Base-by-base conservation (phyloP, 202 grass and related monocot genomes). In the Zizania palustris region DNA sequence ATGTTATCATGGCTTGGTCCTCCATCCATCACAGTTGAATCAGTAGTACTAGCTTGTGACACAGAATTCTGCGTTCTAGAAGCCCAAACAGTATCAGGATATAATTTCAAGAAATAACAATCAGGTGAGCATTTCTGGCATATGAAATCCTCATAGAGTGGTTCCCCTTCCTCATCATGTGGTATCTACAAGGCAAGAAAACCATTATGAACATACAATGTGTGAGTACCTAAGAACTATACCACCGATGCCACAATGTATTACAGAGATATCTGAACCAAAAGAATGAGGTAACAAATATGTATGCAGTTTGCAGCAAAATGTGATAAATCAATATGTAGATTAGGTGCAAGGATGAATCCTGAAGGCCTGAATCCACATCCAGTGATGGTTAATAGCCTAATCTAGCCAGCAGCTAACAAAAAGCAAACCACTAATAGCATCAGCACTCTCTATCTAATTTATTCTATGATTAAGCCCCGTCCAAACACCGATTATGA, bases 91-190 rank as follows among this genome's bases (percentile, higher is more conserved):
- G 68, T 76, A 84, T 78, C 56, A 7, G 85, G 87, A 78, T 96
- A 95, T 44, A 92, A 36, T 85, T 92, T 99, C 76, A 99, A 83
- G 72, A 99, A 99, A 75, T 67, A 83, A 80, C 84, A 96, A 55
- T 56, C 62, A 45, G 70, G 67, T n/a, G 92, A 87, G 72, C 96
- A 99, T 58, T 99, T 82, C 76, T 90, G 83, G 71, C 96, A 99
- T 71, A 99, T 85, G 55, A 96, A 92, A 74, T 96, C 92, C 57
- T 96, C 96, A 60, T 85, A 99, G 11, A 90, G 67, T 58, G 96
- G 85, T 62, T 96, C 96, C 54, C 85, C 92, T 75, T 99, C 96
- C 66, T 99, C 96, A 71, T 99, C 96, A 71, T 81, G 79, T 76
- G 96, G 92, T 85, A 95, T 82, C 96, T 99, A 77, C 14, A 40